Evolutionary conservation across 495 filamentous ascomycete species (phyloP).

Genomic region (Sabuloglossum arenarium): DNA sequence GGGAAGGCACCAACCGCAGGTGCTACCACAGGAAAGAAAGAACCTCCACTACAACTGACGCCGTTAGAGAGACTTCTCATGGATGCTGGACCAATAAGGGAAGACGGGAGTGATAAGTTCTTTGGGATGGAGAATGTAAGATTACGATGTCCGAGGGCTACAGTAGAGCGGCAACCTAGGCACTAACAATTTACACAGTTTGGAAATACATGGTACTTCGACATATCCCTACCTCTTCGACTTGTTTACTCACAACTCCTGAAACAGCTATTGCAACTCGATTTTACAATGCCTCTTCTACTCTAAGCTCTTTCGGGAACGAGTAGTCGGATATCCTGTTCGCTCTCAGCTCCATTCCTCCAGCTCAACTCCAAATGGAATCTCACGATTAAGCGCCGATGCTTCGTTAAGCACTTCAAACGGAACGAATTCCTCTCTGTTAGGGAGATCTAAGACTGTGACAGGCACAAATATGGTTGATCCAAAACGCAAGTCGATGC

Average conservation of each 20-base stretch:
- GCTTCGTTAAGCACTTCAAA: constrained; percentile 12
- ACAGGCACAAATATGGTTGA: not conserved
- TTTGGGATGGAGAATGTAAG: constrained; percentile 96
- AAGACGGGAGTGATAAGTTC: constrained; percentile 93
- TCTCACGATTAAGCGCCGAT: constrained; percentile 27
- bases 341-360: constrained; percentile 34
- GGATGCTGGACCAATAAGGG: constrained; percentile 55
- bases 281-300: constrained; percentile 95
- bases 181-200: constrained; percentile 34
- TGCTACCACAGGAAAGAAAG: constrained; percentile 31
- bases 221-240: not conserved
- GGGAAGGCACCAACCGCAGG: not conserved
- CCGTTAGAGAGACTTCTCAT: constrained; percentile 67
- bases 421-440: not conserved
- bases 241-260: not conserved
- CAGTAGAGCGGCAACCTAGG: not conserved
- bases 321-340: constrained; percentile 77
- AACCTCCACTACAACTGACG: constrained; percentile 33
- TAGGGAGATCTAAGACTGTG: not conserved
- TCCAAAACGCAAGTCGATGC: constrained; percentile 11
- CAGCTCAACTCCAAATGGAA: constrained; percentile 22
- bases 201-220: constrained; percentile 80
- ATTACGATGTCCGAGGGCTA: constrained; percentile 5
- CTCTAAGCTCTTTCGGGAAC: constrained; percentile 84
- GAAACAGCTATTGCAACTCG: constrained; percentile 77